These are phyloP conservation scores for Cocos nucifera DNA, from an alignment of 176 grass and related monocot genomes.

Conservation along the genomic window DNA sequence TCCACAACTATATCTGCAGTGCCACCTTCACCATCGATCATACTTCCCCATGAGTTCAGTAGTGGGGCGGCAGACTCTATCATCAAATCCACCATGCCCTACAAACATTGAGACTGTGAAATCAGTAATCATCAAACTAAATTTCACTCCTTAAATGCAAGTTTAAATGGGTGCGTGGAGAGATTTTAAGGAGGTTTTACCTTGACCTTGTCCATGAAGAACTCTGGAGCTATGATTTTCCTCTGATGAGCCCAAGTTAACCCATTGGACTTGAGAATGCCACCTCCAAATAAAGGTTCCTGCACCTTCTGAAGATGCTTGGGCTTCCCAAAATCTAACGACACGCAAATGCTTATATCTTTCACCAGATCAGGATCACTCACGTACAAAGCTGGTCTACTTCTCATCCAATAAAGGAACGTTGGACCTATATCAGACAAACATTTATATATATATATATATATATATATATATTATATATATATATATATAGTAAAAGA, in stretches of 20 bases:
- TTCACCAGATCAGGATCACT: constrained; percentile 64
- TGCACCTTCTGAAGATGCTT: constrained; percentile 76
- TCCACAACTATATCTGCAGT: constrained; percentile 15
- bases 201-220: constrained; percentile 65
- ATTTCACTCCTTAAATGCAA: background rate
- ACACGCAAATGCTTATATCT: constrained; percentile 67
- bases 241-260: constrained; percentile 56
- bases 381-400: constrained; percentile 64
- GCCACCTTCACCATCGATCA: constrained; percentile 14
- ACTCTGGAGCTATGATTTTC: constrained; percentile 74
- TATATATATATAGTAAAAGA: no score
- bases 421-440: constrained; percentile 35
- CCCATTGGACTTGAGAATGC: constrained; percentile 78
- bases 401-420: constrained; percentile 65
- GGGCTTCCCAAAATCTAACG: constrained; percentile 79
- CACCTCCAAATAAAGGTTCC: constrained; percentile 69
- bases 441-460: no score
- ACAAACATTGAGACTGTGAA: background rate
- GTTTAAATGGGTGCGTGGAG: background rate
- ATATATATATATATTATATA: no score
- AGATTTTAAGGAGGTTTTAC: constrained; percentile 9
- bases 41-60: constrained; percentile 35
- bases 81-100: constrained; percentile 60
- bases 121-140: background rate
- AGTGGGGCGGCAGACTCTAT: constrained; percentile 42